Base-by-base conservation (phyloP, 768 basidiomycete species). In the Suillus placidus region DNA sequence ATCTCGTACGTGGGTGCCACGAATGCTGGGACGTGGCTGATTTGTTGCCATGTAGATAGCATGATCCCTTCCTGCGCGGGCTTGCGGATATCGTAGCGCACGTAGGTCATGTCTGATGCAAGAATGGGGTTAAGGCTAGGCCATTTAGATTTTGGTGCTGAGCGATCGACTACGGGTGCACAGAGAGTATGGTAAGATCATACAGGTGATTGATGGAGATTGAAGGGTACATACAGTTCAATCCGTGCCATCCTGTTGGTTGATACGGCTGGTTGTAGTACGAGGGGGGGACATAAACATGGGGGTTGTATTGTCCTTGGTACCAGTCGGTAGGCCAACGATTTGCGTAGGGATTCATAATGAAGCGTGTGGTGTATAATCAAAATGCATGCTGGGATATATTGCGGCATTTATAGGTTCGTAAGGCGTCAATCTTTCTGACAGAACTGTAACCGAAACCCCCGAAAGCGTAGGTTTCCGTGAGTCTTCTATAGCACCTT, bases 71-170 rank as follows among this genome's bases (percentile, higher is more conserved):
- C 75, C 6, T 74, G 76, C 18, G 83, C 81, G 26, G 81, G 71
- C 56, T 80, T 80, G 62, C 79, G 80, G 30, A 87, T 67, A 66
- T 89, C 84, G 68, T 83, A 86, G 20, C 80, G 81, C 10, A 87
- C 70, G 12, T 79, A 72, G 0, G 86, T 85, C 35, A 79, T 79
- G 66, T 87, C 86, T 9, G 78, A 76, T 20, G 85, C 87, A 16
- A 89, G 81, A 30, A 79, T 78, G 3, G 85, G 84, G 71, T 88
- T 83, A 23, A 88, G 73, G 42, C 73, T 77, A n/a, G 86, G 82
- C 71, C 83, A 82, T 74, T 83, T 83, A 1, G 69, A 55, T 35
- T 45, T 26, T 5, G 83, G 77, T 60, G 70, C 68, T 1, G 56
- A 5, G 55, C 47, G 73, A 51, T 74, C 65, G 20, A 55, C 77